Evolutionary conservation across 495 filamentous ascomycete species (phyloP), one percentile per base, ranked within the genome.

Genomic region (Beverwykella pulmonaria): DNA sequence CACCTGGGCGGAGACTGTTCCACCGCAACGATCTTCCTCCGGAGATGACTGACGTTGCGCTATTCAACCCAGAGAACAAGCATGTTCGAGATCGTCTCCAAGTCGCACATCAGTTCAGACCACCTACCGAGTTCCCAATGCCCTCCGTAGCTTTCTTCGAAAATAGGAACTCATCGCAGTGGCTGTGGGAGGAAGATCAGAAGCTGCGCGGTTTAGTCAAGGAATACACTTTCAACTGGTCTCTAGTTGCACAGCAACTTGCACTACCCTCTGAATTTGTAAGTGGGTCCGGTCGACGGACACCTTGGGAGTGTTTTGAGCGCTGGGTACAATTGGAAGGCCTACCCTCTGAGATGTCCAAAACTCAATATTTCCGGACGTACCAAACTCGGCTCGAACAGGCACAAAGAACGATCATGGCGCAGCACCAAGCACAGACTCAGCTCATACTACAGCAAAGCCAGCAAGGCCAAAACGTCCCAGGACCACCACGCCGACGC

Each of bases 301-400:
- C 95, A 2, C 93, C 94, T 5, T 98, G 94, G 94, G 94, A 98
- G 78, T 98, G 94, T 73, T 98, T 98, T 71, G 94, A 98, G 74
- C 87, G 95, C 39, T 98, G 93, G 92, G 86, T 96, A 17, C 86
- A 88, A 59, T 79, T 98, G 10, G 94, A 97, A 78, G 92, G 92
- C 5, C 77, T 96, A 36, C 92, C 92, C 19, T 85, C 85, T 41
- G 94, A 98, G 59, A 94, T 97, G 90, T 86, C 86, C 25, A 95
- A 96, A 77, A 95, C 90, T 3, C 89, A 89, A 39, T 98, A 97
- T 74, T 98, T 97, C 82, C 79, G 90, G 72, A 84, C 90, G 10
- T 96, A 93, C 72, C 88, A 91, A 68, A 82, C 82, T 61, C 82
- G 92, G 46, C 86, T 97, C 52, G 91, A 96, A 67, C 83, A 86